Evolutionary conservation across 805 yeast genomes (phyloP).

Genomic region (Nakazawaea sp.): DNA sequence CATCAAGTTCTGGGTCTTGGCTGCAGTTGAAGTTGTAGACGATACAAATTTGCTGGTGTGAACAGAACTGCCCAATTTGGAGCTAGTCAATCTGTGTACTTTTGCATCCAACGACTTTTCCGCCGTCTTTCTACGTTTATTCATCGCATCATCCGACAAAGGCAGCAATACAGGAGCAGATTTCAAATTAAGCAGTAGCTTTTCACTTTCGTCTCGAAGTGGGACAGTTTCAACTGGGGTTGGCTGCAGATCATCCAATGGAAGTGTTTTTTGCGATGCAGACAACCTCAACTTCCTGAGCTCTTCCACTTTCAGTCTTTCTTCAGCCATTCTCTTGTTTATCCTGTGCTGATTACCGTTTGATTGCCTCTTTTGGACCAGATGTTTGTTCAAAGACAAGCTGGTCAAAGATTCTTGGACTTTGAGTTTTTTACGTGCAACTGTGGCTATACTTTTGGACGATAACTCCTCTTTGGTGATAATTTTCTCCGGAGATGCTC

Average conservation of each 20-base stretch:
- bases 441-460: neutral
- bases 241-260: too few relatives aligned
- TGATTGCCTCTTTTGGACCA: slow-evolving; percentile 2
- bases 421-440: slow-evolving; percentile 4
- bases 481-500: slow-evolving; percentile 6
- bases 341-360: slow-evolving; percentile 2
- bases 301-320: slow-evolving; percentile 7
- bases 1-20: slow-evolving; percentile 21
- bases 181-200: too few relatives aligned
- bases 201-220: too few relatives aligned
- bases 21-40: slow-evolving; percentile 9
- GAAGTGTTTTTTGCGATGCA: too few relatives aligned
- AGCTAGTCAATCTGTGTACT: slow-evolving; percentile 19
- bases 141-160: slow-evolving; percentile 11
- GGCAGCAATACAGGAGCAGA: too few relatives aligned
- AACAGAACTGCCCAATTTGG: too few relatives aligned
- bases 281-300: slow-evolving; percentile 7
- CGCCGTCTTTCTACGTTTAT: slow-evolving; percentile 17
- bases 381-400: slow-evolving; percentile 2
- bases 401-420: slow-evolving; percentile 6
- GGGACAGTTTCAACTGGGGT: too few relatives aligned
- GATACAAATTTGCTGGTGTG: too few relatives aligned
- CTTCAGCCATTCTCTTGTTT: slow-evolving; percentile 11
- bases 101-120: slow-evolving; percentile 18
- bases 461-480: slow-evolving; percentile 7